A percentile compares a stretch with the other conserved stretches of the same genome.
Evolutionary conservation across 352 stramenopile species (phyloP).

Genomic region (Pythium sukuiense): DNA sequence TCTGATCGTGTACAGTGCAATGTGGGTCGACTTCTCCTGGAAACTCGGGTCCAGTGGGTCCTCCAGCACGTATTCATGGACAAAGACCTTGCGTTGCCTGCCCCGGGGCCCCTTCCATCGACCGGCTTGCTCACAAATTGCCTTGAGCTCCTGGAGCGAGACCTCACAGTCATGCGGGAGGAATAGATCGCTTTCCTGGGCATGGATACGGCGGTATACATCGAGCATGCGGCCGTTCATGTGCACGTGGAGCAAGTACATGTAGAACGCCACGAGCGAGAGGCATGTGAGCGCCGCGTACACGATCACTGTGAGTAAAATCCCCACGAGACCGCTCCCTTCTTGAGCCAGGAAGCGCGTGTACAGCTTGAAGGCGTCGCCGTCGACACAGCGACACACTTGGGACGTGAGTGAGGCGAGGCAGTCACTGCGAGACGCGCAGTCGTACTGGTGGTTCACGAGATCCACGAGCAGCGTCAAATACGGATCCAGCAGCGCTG

Average conservation of each 20-base stretch:
- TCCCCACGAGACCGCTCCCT: constrained; percentile 76
- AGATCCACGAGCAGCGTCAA: constrained; percentile 84
- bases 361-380: constrained; percentile 91
- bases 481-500: constrained; percentile 74
- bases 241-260: constrained; percentile 85
- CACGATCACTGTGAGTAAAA: constrained; percentile 75
- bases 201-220: constrained; percentile 79
- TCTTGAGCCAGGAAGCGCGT: constrained; percentile 70
- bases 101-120: constrained; percentile 65
- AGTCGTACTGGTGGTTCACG: constrained; percentile 75
- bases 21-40: constrained; percentile 68
- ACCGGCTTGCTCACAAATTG: constrained; percentile 59
- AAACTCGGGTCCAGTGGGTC: constrained; percentile 70
- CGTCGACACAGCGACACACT: constrained; percentile 64
- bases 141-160: constrained; percentile 63
- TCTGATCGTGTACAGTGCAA: constrained; percentile 81
- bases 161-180: constrained; percentile 90
- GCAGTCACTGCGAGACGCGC: constrained; percentile 43
- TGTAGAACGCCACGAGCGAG: constrained; percentile 58
- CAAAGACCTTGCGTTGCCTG: constrained; percentile 70
- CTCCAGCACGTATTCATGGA: constrained; percentile 76
- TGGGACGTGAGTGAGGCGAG: constrained; percentile 38
- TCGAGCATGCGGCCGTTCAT: constrained; percentile 91
- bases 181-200: constrained; percentile 73
- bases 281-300: constrained; percentile 65